Percentiles rank a stretch among this genome's conserved stretches.
Conservation (phyloP, 768 basidiomycete genomes). For the Mycena belliarum region DNA sequence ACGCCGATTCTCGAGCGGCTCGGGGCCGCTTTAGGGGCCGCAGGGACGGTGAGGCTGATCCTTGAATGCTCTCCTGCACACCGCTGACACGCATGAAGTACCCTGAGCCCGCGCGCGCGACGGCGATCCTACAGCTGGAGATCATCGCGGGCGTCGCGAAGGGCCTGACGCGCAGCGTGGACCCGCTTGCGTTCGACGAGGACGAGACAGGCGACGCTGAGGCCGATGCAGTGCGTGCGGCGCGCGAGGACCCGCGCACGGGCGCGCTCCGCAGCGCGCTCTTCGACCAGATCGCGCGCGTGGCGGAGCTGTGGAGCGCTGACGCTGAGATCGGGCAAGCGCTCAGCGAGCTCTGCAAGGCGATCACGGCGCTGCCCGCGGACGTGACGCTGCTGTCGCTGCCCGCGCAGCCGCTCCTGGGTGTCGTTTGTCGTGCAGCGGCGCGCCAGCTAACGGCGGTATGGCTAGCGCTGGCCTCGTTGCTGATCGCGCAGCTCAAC, state of each 20-base stretch:
- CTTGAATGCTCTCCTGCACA: not conserved
- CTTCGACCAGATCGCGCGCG: constrained; percentile 55
- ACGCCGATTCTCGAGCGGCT: constrained; percentile 74
- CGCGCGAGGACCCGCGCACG: constrained; percentile 65
- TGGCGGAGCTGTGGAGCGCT: constrained; percentile 75
- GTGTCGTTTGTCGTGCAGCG: constrained; percentile 71
- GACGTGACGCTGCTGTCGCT: constrained; percentile 81
- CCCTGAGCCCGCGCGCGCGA: constrained; percentile 68
- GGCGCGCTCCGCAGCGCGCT: constrained; percentile 67
- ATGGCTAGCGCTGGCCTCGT: constrained; percentile 83
- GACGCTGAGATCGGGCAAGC: constrained; percentile 81
- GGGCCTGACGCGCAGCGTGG: constrained; percentile 78
- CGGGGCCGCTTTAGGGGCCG: constrained; percentile 57
- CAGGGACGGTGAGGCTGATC: constrained; percentile 45
- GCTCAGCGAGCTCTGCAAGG: constrained; percentile 81
- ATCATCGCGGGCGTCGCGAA: constrained; percentile 84
- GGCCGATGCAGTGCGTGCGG: constrained; percentile 54
- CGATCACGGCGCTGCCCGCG: constrained; percentile 78
- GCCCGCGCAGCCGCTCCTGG: constrained; percentile 79
- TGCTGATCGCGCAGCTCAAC: constrained; percentile 80
- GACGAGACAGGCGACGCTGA: constrained; percentile 58
- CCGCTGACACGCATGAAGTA: constrained; percentile 41
- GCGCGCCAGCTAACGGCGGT: constrained; percentile 74
- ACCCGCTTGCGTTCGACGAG: constrained; percentile 63
- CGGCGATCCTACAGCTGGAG: constrained; percentile 73